phyloP scores from a whole-genome alignment of 768 basidiomycete species.

The Baorangia bicolor region DNA sequence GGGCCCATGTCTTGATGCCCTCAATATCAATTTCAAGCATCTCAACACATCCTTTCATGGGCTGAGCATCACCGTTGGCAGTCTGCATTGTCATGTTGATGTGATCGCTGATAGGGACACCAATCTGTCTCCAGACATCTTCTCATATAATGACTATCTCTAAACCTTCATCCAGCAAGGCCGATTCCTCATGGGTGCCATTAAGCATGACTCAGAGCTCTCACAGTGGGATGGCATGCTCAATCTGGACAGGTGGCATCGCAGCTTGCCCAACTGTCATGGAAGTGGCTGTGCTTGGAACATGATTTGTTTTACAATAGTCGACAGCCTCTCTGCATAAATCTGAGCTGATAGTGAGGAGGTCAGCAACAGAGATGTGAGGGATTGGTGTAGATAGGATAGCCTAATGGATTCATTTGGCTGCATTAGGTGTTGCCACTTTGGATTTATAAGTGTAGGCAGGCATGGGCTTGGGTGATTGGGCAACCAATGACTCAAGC shows the following conservation, averaged over 20 bases:
- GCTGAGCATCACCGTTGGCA: conserved; percentile 14
- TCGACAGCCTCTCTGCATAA: conserved; percentile 7
- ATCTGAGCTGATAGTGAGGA: conserved; percentile 17
- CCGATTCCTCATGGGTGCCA: not conserved
- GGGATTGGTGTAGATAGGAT: conserved; percentile 4
- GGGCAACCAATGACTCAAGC: not conserved
- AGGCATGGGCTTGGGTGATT: not conserved
- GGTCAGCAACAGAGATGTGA: conserved; percentile 3
- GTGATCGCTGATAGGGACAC: conserved; percentile 13
- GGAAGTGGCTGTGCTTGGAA: not conserved
- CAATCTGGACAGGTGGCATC: not conserved
- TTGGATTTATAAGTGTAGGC: conserved; percentile 14
- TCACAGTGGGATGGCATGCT: not conserved
- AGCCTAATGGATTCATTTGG: not conserved
- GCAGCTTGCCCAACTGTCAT: not conserved
- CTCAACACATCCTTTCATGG: not conserved
- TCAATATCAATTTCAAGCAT: conserved; percentile 14
- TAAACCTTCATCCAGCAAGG: conserved; percentile 10
- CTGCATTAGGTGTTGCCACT: not conserved
- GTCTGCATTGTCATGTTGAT: conserved; percentile 23
- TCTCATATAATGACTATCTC: conserved; percentile 26
- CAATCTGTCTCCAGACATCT: conserved; percentile 15
- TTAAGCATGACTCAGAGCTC: not conserved
- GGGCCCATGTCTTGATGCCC: conserved; percentile 21
- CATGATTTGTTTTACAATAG: not conserved